These are phyloP conservation scores for Sporothrix brunneoviolacea DNA, from an alignment of 2,329 filamentous ascomycete genomes.

Conservation along the genomic window DNA sequence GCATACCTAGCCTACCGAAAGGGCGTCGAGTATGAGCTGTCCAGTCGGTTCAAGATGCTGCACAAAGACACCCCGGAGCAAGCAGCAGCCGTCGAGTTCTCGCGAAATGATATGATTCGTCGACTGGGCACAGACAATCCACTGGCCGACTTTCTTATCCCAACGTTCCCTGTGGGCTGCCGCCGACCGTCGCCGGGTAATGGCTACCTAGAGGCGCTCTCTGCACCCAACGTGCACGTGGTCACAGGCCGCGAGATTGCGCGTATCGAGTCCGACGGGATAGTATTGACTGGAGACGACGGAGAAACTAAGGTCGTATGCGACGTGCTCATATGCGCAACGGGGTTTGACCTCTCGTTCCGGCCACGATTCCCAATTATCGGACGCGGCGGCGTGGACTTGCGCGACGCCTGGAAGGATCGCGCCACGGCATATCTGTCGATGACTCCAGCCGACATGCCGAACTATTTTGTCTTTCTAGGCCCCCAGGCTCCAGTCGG, in stretches of 20 bases:
- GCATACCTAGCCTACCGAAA: conserved; percentile 15
- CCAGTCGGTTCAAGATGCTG: conserved; percentile 14
- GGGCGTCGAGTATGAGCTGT: conserved; percentile 18
- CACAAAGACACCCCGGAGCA: conserved; percentile 16
- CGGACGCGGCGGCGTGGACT: conserved; percentile 12
- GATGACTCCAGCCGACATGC: conserved; percentile 12
- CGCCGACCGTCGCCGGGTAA: conserved; percentile 36
- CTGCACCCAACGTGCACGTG: conserved; percentile 36
- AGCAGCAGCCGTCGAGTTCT: conserved; percentile 1
- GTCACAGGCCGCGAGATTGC: conserved; percentile 34
- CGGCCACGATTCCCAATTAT: conserved; percentile 27
- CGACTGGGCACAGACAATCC: conserved; percentile 14
- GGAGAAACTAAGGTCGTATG: conserved; percentile 24
- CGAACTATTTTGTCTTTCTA: conserved; percentile 21
- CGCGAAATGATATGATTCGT: conserved; percentile 13
- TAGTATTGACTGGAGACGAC: conserved; percentile 19
- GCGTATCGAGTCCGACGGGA: conserved; percentile 28
- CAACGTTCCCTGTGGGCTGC: conserved; percentile 32
- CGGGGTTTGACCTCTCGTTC: conserved; percentile 31
- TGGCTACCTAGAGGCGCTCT: conserved; percentile 36
- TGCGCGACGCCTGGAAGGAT: conserved; percentile 18
- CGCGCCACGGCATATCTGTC: conserved; percentile 16
- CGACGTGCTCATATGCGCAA: conserved; percentile 30
- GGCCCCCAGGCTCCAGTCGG: conserved; percentile 20
- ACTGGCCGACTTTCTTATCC: conserved; percentile 14